Base-by-base conservation (phyloP, 2,329 filamentous ascomycete species). In the Alternaria brassicicola region DNA sequence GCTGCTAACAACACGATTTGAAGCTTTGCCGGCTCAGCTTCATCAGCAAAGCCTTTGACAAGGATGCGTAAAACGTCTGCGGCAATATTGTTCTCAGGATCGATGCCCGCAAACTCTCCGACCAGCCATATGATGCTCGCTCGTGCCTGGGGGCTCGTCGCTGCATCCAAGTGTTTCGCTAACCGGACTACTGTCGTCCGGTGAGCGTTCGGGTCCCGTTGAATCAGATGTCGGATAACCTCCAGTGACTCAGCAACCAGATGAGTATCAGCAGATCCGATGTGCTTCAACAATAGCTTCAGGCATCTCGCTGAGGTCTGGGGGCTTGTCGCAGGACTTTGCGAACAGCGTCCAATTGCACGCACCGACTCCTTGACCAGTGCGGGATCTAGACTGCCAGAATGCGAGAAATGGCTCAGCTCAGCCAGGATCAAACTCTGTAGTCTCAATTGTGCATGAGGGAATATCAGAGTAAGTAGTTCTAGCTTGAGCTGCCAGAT, bases 41-140 rank as follows among this genome's bases (percentile, higher is more conserved):
- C 95, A 61, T 88, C 87, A 1, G 88, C 83, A 72, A 98, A 99
- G 17, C 89, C 89, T 75, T 93, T 94, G 42, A 93, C 85, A 2
- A 99, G 80, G 41, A 98, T 94, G 7, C 95, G 88, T 31, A 98
- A 81, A 6, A 98, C 93, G 71, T 99, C 95, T 0, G 94, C 89
- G 0, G 95, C 95, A 61, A 99, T 94, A 69, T 96, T 96, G 73
- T 95, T 89, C 59, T 93, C 89, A 9, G 89, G 86, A 55, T 92
- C 87, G 3, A 90, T 78, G 0, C 92, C 92, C 0, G 94, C 88
- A 69, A 96, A 98, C 77, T 99, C 95, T 43, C 95, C 95, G 0
- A 98, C 93, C 0, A 99, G 86, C 95, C 95, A 99, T 67, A 99
- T 90, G 63, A 99, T 97, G 48, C 92, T 97, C 3, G 95, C 95